These are phyloP conservation scores for Scheffersomyces stambukii DNA, from an alignment of 1,139 yeast species.

Conservation along the genomic window DNA sequence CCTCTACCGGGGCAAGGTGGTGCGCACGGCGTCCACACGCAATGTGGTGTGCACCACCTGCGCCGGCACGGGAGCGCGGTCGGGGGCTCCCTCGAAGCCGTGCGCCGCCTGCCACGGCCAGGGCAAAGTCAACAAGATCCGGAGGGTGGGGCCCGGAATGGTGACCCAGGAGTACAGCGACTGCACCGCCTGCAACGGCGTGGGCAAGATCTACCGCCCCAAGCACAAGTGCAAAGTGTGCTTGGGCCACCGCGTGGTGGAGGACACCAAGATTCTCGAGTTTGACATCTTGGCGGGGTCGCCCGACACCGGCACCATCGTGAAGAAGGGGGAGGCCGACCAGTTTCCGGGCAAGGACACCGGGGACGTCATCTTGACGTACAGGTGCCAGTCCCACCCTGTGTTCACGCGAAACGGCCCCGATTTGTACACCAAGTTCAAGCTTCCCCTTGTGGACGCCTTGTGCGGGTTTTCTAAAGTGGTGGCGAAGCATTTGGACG, in stretches of 20 bases:
- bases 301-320: slow-evolving; percentile 54
- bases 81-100: slow-evolving; percentile 50
- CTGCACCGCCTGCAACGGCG: slow-evolving; percentile 72
- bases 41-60: slow-evolving; percentile 69
- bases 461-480: slow-evolving; percentile 73
- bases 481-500: slow-evolving; percentile 76
- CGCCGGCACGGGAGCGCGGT: slow-evolving; percentile 69
- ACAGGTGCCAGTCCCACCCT: slow-evolving; percentile 44
- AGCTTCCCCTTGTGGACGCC: slow-evolving; percentile 73
- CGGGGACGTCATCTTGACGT: slow-evolving; percentile 72
- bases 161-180: slow-evolving; percentile 59
- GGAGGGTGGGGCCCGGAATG: slow-evolving; percentile 74
- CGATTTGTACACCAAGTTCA: slow-evolving; percentile 60
- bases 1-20: slow-evolving; percentile 73
- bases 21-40: slow-evolving; percentile 72
- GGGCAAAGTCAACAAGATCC: slow-evolving; percentile 58
- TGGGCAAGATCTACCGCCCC: slow-evolving; percentile 56
- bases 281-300: slow-evolving; percentile 77
- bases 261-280: slow-evolving; percentile 72
- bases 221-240: slow-evolving; percentile 82
- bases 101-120: slow-evolving; percentile 74
- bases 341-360: slow-evolving; percentile 68
- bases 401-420: slow-evolving; percentile 55
- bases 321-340: slow-evolving; percentile 70
- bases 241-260: slow-evolving; percentile 56